Conservation (phyloP, 164 flowering plant genomes). For the Protea cynaroides region DNA sequence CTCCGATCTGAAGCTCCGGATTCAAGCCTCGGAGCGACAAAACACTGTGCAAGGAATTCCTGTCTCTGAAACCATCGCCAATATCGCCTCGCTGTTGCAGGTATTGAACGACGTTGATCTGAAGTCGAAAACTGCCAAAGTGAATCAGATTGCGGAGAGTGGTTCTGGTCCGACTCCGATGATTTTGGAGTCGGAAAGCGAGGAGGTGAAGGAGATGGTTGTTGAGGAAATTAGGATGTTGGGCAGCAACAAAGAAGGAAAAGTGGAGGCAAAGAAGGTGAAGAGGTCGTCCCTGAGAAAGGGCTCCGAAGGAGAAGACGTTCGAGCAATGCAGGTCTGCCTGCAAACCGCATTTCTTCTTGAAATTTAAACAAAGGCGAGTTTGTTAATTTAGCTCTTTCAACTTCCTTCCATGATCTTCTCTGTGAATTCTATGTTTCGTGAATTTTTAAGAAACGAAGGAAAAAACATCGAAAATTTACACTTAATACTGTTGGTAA, state of each 20-base stretch:
- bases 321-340: slow-evolving; percentile 78
- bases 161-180: slow-evolving; percentile 36
- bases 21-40: slow-evolving; percentile 40
- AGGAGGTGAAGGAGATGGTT: slow-evolving; percentile 28
- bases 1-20: slow-evolving; percentile 35
- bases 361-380: too few relatives aligned
- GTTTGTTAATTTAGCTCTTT: too few relatives aligned
- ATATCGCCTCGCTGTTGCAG: slow-evolving; percentile 26
- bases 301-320: slow-evolving; percentile 89
- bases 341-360: slow-evolving; percentile 11
- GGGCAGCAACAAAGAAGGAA: slow-evolving; percentile 14
- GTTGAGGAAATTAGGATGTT: slow-evolving; percentile 35
- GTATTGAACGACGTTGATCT: slow-evolving; percentile 38
- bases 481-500: too few relatives aligned
- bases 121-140: slow-evolving; percentile 8
- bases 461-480: too few relatives aligned
- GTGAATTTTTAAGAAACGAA: too few relatives aligned
- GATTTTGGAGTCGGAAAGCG: slow-evolving; percentile 29
- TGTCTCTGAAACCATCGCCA: slow-evolving; percentile 27
- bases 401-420: too few relatives aligned
- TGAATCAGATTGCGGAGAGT: slow-evolving; percentile 39
- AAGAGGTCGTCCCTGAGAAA: slow-evolving; percentile 38
- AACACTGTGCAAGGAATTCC: slow-evolving; percentile 18
- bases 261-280: slow-evolving; percentile 15
- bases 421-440: too few relatives aligned